Conservation (phyloP, 257 asterid species). For the Schizonepeta tenuifolia region DNA sequence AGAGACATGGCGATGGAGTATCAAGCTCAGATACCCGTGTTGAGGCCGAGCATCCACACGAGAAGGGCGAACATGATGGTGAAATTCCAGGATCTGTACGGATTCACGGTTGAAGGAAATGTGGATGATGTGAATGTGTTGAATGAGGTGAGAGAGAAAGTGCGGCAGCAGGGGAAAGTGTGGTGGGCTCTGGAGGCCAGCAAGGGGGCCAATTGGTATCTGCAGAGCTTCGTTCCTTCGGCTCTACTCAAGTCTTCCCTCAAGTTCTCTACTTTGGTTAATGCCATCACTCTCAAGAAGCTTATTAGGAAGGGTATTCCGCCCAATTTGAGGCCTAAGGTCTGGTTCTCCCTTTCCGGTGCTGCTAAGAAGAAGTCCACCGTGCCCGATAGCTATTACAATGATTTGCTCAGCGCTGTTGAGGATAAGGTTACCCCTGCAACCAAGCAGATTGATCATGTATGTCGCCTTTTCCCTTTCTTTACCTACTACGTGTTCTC, state of each 20-base stretch:
- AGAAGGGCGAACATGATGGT: conserved; percentile 92
- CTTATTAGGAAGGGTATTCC: conserved; percentile 93
- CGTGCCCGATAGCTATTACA: conserved; percentile 91
- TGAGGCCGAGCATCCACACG: conserved; percentile 93
- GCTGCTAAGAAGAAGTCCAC: conserved; percentile 98
- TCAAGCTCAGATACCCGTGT: conserved; percentile 61
- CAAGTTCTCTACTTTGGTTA: conserved; percentile 73
- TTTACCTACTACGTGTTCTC: not conserved
- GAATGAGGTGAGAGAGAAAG: conserved; percentile 98
- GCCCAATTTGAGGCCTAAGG: conserved; percentile 89
- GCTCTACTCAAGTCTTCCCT: conserved; percentile 69
- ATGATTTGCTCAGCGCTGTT: conserved; percentile 76
- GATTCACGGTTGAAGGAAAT: conserved; percentile 92
- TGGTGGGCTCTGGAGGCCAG: conserved; percentile 96
- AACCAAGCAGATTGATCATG: conserved; percentile 98
- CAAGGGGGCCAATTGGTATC: conserved; percentile 90
- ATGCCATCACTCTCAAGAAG: conserved; percentile 87
- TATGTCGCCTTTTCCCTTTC: conserved; percentile 39
- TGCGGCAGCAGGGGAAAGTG: conserved; percentile 85
- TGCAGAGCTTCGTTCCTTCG: conserved; percentile 61
- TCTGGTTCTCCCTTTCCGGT: conserved; percentile 92
- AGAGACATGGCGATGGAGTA: conserved; percentile 72
- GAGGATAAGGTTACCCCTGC: conserved; percentile 87
- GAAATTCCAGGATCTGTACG: conserved; percentile 94
- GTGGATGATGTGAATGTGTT: conserved; percentile 97